A percentile compares a stretch with the other conserved stretches of the same genome.
These are phyloP conservation scores for Calonectria naviculata DNA, from an alignment of 2,329 filamentous ascomycete genomes.

Conservation along the genomic window DNA sequence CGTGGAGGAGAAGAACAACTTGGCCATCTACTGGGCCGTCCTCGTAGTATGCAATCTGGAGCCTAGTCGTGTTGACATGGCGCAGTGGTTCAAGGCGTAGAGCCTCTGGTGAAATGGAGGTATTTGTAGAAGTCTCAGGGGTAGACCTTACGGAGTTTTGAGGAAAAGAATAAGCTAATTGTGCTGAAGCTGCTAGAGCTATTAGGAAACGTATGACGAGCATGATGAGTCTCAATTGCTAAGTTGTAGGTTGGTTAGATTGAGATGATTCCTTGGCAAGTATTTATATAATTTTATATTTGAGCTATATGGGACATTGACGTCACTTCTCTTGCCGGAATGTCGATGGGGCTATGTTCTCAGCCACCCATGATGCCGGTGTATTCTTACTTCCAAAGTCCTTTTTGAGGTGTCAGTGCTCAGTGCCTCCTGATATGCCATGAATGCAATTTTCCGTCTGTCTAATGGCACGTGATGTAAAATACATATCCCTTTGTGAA, in stretches of 20 bases:
- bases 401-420: neutral
- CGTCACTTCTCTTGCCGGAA: neutral
- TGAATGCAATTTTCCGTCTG: neutral
- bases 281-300: neutral
- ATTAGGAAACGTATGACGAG: neutral
- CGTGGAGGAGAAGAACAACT: constrained; percentile 39
- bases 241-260: neutral
- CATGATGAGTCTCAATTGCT: neutral
- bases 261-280: neutral
- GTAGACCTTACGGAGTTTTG: neutral
- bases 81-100: neutral
- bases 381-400: neutral
- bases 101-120: neutral
- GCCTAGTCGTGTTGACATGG: neutral
- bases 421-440: neutral
- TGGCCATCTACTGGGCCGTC: constrained; percentile 23
- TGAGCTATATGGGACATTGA: neutral
- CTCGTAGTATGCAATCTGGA: constrained; percentile 32
- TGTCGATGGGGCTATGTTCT: neutral
- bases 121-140: neutral
- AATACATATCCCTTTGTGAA: neutral
- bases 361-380: neutral
- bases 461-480: neutral
- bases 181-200: neutral
- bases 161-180: neutral